Conservation (phyloP, 352 stramenopile genomes). For the Phytophthora fragariae region DNA sequence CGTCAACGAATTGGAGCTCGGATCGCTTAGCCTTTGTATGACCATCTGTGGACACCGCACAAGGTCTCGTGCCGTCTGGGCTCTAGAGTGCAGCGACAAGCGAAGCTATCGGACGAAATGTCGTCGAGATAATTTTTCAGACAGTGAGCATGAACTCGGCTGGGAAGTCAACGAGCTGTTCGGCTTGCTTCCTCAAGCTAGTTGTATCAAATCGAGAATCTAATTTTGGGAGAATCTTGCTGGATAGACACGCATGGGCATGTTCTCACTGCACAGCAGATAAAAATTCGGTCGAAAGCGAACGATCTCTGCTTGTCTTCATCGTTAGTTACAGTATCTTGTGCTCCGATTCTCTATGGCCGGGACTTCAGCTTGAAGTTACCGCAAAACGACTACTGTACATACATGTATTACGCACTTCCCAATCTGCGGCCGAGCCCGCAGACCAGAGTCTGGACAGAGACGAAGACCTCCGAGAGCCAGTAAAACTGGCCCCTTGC, state of each 20-base stretch:
- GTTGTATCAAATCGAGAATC: neutral
- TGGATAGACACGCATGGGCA: neutral
- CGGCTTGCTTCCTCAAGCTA: neutral
- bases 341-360: neutral
- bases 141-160: neutral
- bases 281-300: neutral
- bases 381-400: too few species aligned
- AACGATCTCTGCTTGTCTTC: neutral
- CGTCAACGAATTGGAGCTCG: neutral
- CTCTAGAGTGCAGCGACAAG: neutral
- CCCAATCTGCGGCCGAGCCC: too few species aligned
- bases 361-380: too few species aligned
- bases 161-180: neutral
- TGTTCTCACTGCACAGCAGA: neutral
- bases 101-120: neutral
- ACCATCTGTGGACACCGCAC: conserved; percentile 7
- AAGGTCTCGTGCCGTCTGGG: neutral
- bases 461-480: too few species aligned
- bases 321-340: neutral
- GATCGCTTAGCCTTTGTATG: conserved; percentile 6
- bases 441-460: too few species aligned
- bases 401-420: too few species aligned
- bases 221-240: neutral
- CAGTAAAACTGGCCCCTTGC: too few species aligned
- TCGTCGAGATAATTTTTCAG: neutral